A percentile compares a stretch with the other conserved stretches of the same genome.
These are phyloP conservation scores for Murraya paniculata DNA, from an alignment of 345 rosid species.

Conservation along the genomic window DNA sequence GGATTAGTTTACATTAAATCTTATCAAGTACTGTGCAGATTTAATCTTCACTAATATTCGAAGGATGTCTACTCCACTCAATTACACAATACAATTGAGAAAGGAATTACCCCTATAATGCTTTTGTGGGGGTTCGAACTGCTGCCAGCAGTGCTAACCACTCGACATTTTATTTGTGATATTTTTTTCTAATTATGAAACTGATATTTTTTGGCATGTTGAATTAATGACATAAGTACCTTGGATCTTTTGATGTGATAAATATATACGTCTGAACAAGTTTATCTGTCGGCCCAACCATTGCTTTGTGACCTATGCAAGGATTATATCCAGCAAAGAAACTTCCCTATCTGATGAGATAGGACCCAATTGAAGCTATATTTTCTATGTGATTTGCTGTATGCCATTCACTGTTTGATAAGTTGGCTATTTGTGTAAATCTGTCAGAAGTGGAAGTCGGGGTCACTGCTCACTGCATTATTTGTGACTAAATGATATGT, in stretches of 20 bases:
- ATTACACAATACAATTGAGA: too few species aligned
- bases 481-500: too few species aligned
- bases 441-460: too few species aligned
- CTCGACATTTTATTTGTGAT: not conserved
- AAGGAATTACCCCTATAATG: too few species aligned
- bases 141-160: too few species aligned
- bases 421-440: not conserved
- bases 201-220: not conserved
- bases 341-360: not conserved
- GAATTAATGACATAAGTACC: not conserved
- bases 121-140: too few species aligned
- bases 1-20: too few species aligned
- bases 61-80: too few species aligned
- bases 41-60: too few species aligned
- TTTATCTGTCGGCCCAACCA: not conserved
- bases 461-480: too few species aligned
- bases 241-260: not conserved
- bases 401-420: not conserved
- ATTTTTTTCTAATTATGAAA: too few species aligned
- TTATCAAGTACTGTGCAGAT: too few species aligned
- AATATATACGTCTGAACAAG: not conserved
- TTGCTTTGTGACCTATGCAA: not conserved
- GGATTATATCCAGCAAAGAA: not conserved
- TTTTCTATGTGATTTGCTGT: not conserved
- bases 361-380: not conserved